These are phyloP conservation scores for Suillus subalutaceus DNA, from an alignment of 768 basidiomycete species.

Conservation along the genomic window DNA sequence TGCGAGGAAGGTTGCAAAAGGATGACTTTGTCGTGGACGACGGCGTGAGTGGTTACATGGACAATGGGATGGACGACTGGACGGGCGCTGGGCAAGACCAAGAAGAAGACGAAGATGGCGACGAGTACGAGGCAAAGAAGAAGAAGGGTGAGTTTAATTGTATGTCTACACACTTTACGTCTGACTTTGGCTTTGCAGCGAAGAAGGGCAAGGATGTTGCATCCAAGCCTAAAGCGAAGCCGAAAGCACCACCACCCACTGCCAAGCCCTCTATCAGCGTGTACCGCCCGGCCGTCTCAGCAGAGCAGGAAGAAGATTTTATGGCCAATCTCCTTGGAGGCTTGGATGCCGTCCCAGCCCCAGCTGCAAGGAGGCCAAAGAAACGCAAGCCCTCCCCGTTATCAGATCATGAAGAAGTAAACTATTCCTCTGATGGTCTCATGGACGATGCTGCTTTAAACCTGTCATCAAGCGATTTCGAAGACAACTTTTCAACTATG, in stretches of 20 bases:
- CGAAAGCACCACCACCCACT: conserved; percentile 51
- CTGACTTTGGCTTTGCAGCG: conserved; percentile 22
- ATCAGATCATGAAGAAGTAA: conserved; percentile 38
- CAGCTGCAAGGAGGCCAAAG: conserved; percentile 42
- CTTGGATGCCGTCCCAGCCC: conserved; percentile 56
- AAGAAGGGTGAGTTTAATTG: conserved; percentile 39
- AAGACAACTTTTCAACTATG: conserved; percentile 45
- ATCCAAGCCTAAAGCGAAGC: conserved; percentile 41
- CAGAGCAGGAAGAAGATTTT: conserved; percentile 85
- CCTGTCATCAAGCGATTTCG: conserved; percentile 49
- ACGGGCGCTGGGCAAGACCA: conserved; percentile 59
- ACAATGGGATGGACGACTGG: conserved; percentile 98
- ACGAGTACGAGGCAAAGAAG: conserved; percentile 37
- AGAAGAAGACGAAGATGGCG: conserved; percentile 49
- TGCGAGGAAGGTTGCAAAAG: conserved; percentile 74
- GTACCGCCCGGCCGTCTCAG: conserved; percentile 77
- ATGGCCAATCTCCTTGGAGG: conserved; percentile 80
- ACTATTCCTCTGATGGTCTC: conserved; percentile 31
- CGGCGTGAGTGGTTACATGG: conserved; percentile 87
- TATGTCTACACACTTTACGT: neutral
- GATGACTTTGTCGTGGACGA: conserved; percentile 98
- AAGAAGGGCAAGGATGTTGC: conserved; percentile 25
- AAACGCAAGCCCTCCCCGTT: conserved; percentile 71
- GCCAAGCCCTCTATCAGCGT: conserved; percentile 69
- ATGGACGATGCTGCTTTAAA: conserved; percentile 29